Conservation (phyloP, 495 filamentous ascomycete species). For the Penicillium maclennaniae region DNA sequence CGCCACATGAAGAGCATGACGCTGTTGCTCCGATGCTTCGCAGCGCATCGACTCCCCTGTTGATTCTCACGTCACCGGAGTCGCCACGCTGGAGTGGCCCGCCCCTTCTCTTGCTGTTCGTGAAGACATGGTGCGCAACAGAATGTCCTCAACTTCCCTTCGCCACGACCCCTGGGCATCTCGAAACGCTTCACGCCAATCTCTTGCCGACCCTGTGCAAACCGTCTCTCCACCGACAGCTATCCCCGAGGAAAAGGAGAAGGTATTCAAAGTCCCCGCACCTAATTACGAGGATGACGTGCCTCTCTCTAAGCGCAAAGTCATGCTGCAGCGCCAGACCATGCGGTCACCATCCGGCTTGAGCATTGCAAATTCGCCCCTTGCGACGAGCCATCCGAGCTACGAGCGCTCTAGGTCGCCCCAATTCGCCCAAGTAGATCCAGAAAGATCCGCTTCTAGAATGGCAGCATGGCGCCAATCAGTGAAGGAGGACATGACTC, state of each 20-base stretch:
- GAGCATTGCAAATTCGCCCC: slow-evolving; percentile 11
- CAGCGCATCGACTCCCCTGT: slow-evolving; percentile 41
- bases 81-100: slow-evolving; percentile 33
- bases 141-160: slow-evolving; percentile 39
- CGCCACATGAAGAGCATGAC: slow-evolving; percentile 1
- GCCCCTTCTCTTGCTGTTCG: slow-evolving; percentile 41
- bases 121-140: slow-evolving; percentile 36
- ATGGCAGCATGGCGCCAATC: slow-evolving; percentile 76
- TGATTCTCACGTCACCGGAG: slow-evolving; percentile 26
- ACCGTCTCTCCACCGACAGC: slow-evolving; percentile 17
- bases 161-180: slow-evolving; percentile 32
- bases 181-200: slow-evolving; percentile 30
- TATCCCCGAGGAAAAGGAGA: slow-evolving; percentile 33
- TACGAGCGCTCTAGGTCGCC: slow-evolving; percentile 16
- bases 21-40: slow-evolving; percentile 28
- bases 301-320: slow-evolving; percentile 65
- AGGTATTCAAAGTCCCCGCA: background rate
- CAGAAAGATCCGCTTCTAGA: slow-evolving; percentile 51
- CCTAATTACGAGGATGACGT: slow-evolving; percentile 54
- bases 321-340: slow-evolving; percentile 43
- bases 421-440: slow-evolving; percentile 22
- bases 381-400: slow-evolving; percentile 12
- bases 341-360: slow-evolving; percentile 15
- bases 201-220: slow-evolving; percentile 17
- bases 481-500: slow-evolving; percentile 58